Conservation (phyloP, 192 early-diverging fungal genomes). For the Rhizophagus clarus region DNA sequence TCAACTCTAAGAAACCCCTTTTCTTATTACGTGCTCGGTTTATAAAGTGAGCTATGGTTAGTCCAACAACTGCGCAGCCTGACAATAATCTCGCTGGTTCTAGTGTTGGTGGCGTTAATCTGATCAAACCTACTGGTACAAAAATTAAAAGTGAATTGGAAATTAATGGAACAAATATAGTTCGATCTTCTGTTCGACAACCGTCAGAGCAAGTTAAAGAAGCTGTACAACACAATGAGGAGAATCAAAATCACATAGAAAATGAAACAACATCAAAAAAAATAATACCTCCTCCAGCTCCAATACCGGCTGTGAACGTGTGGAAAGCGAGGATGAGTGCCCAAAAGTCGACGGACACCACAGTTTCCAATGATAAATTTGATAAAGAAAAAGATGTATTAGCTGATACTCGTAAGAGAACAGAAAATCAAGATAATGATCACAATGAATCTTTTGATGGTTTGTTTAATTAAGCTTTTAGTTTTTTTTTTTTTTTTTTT, state of each 20-base stretch:
- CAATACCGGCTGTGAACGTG: constrained; percentile 23
- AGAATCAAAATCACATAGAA: neutral
- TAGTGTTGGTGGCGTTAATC: constrained; percentile 9
- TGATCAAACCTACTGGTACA: constrained; percentile 19
- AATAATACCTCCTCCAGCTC: constrained; percentile 15
- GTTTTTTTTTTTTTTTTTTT: too few species aligned
- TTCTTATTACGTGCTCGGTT: neutral
- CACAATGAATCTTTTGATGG: constrained; percentile 14
- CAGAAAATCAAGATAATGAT: neutral
- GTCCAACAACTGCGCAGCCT: constrained; percentile 32
- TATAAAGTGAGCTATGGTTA: constrained; percentile 20
- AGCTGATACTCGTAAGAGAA: neutral
- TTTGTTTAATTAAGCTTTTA: neutral
- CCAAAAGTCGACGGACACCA: neutral
- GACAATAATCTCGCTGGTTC: constrained; percentile 11
- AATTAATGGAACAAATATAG: constrained; percentile 1
- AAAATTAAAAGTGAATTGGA: constrained; percentile 1
- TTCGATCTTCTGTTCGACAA: neutral
- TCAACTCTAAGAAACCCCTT: neutral
- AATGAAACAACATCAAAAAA: constrained; percentile 11
- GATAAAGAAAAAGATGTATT: neutral
- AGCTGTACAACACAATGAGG: neutral
- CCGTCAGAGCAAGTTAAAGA: neutral
- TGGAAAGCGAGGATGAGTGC: constrained; percentile 23
- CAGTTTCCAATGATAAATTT: neutral